Evolutionary conservation across 257 asterid genomes (phyloP), one percentile per base, ranked within the genome.

Genomic region (Salvia hispanica): DNA sequence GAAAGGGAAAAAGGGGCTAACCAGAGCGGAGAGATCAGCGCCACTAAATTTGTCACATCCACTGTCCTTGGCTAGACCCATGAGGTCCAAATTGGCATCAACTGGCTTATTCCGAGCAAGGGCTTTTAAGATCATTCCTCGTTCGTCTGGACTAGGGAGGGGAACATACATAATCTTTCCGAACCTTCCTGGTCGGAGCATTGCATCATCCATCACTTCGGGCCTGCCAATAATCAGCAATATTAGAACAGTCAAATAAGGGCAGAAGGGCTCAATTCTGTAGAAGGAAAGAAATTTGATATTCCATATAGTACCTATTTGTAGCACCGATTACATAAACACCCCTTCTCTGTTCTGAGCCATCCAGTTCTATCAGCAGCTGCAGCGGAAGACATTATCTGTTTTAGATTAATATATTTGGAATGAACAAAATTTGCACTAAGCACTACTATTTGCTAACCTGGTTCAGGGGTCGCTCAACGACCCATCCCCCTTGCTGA

Each of bases 251-350:
- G 53, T 69, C 52, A 58, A 75, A 42, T 54, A 53, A 31, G 57
- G 46, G 43, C 7, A 55, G 12, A 55, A 34, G 48, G 43, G 11
- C 42, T 15, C 55, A 71, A 18, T 21, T 8, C 34, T 21, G 8
- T 43, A 11, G 52, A n/a, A 7, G 47, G 37, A 64, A 25, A 1
- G 31, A 25, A 25, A 25, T 25, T 25, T 25, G 72, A 40, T 16
- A 56, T 62, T 21, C 5, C 15, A 64, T 57, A 6, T 9, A 13
- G 31, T 65, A 92, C 96, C 98, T 86, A 81, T 93, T 93, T 60
- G 97, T 90, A 61, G 98, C 97, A 56, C 98, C 96, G 69, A 90
- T 86, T 43, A 93, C 89, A 75, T 72, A 90, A 71, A 93, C 92
- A 34, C 92, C 96, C 58, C 57, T 75, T 62, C 96, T 78, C 40